A percentile compares a stretch with the other conserved stretches of the same genome.
phyloP scores from a whole-genome alignment of 176 grass and related monocot species.

The Paspalum notatum region DNA sequence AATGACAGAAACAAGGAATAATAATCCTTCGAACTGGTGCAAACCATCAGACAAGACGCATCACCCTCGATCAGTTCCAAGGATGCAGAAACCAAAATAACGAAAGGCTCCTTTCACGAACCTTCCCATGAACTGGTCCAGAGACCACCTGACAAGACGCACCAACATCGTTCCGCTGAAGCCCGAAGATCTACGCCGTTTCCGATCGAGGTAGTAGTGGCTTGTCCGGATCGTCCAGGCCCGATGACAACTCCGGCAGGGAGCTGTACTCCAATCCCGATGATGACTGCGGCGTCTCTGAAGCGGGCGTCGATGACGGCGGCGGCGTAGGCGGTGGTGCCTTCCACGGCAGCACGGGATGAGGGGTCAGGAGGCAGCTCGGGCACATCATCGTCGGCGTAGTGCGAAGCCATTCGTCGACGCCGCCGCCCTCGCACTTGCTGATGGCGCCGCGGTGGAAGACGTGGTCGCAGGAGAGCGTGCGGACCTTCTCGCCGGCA shows the following conservation, averaged over 20 bases:
- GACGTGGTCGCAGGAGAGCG: conserved; percentile 15
- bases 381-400: neutral
- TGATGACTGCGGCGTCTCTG: no score
- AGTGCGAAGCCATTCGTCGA: neutral
- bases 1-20: neutral
- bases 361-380: neutral
- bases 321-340: neutral
- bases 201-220: no score
- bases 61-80: neutral
- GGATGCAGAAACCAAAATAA: neutral
- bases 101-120: neutral
- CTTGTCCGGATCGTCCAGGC: no score
- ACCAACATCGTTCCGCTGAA: neutral
- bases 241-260: no score
- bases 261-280: no score
- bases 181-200: neutral
- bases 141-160: neutral
- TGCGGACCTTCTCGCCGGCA: neutral
- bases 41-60: neutral
- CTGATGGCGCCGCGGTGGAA: neutral
- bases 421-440: neutral
- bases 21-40: neutral
- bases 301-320: no score
- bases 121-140: neutral
- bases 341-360: neutral